Conservation (phyloP, 140 eudicot genomes). For the Stevia rebaudiana region DNA sequence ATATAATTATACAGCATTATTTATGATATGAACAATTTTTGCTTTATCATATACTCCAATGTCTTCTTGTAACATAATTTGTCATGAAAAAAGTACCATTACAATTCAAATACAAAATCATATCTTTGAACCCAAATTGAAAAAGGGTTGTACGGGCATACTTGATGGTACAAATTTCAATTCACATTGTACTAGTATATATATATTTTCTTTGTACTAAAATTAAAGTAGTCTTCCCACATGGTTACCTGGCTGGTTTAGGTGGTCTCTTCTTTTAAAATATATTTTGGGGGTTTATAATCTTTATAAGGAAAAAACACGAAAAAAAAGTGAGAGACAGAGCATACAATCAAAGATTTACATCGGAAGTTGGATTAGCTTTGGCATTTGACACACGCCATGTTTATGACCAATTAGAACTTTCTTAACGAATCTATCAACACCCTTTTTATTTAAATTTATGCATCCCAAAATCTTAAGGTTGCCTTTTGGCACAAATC, state of each 20-base stretch:
- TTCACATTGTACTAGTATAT: conserved; percentile 3
- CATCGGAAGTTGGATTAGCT: conserved; percentile 35
- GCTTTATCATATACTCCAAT: no score
- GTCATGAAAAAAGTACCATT: no score
- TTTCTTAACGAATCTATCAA: conserved; percentile 26
- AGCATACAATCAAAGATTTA: conserved; percentile 37
- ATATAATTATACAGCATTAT: no score
- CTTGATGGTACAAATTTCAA: conserved; percentile 11
- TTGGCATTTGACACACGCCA: conserved; percentile 27
- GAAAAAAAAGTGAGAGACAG: conserved; percentile 30
- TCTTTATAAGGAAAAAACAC: conserved; percentile 17
- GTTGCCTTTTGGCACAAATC: conserved; percentile 8
- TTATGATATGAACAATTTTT: no score
- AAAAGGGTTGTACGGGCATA: conserved; percentile 3
- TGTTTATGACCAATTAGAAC: conserved; percentile 32
- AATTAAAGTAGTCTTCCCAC: conserved; percentile 26
- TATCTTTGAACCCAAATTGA: not conserved
- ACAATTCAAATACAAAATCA: not conserved
- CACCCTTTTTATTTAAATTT: conserved; percentile 16
- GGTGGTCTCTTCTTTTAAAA: conserved; percentile 36
- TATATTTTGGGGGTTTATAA: conserved; percentile 27
- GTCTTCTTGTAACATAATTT: no score
- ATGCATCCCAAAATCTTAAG: conserved; percentile 11
- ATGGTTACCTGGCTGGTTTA: conserved; percentile 31
- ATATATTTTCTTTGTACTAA: not conserved